These are phyloP conservation scores for Pythium utonaiense DNA, from an alignment of 352 stramenopile genomes.

Conservation along the genomic window DNA sequence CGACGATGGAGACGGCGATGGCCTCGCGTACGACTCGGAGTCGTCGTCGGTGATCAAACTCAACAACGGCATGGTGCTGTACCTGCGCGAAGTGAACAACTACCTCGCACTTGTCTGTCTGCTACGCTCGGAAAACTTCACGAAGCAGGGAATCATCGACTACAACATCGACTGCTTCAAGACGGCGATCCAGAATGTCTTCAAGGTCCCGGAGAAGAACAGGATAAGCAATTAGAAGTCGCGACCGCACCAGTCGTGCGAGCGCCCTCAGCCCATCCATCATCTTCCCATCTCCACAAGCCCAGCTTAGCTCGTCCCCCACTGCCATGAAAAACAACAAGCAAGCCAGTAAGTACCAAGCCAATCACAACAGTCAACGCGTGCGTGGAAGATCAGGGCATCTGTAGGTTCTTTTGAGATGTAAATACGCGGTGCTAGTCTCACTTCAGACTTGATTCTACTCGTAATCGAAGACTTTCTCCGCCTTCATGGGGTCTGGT, in stretches of 20 bases:
- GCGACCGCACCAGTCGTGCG: not conserved
- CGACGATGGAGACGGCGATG: constrained; percentile 88
- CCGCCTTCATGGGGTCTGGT: not conserved
- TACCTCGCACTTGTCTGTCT: constrained; percentile 98
- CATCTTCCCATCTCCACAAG: not conserved
- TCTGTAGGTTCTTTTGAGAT: not conserved
- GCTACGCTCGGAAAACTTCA: constrained; percentile 95
- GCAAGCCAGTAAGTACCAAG: not conserved
- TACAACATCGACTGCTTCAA: constrained; percentile 99
- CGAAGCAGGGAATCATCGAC: constrained; percentile 98
- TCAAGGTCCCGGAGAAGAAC: constrained; percentile 66
- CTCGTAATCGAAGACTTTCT: not conserved
- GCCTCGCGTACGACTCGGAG: constrained; percentile 94
- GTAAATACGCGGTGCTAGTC: constrained; percentile 1
- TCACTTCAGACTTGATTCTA: not conserved
- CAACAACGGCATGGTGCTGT: constrained; percentile 97
- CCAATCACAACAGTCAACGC: not conserved
- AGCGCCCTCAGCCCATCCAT: not conserved
- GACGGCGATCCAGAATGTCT: constrained; percentile 88
- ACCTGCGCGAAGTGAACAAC: constrained; percentile 93
- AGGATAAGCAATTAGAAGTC: constrained; percentile 31
- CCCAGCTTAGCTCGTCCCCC: not conserved
- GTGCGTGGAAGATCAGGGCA: not conserved
- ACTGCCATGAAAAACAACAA: too few relatives aligned
- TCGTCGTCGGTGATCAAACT: constrained; percentile 97